Evolutionary conservation across 768 basidiomycete species (phyloP), one percentile per base, ranked within the genome.

Genomic region (Tricholoma flavovirens): DNA sequence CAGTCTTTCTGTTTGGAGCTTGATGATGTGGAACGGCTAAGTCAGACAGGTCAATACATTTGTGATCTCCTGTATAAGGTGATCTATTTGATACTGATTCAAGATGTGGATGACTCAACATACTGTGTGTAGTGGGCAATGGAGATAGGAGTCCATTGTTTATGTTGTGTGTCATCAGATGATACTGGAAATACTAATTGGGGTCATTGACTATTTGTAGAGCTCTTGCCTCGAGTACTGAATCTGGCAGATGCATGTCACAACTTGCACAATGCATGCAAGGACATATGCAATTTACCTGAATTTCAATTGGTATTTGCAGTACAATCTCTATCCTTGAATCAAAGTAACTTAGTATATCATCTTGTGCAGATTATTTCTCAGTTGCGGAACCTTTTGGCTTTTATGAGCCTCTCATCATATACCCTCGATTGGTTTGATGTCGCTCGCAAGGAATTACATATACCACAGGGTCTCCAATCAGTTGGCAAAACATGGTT

Each of bases 401-500:
- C 45, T 4, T 48, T 48, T 15, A 26, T 61, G 53, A 61, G 51
- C 46, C 54, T 54, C 40, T 64, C 59, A 4, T 56, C 55, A 15
- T 64, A 62, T 49, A 51, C 58, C 7, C 53, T 48, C 14, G 61
- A 62, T 43, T 55, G 54, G 50, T 62, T 66, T 46, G 56, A 60
- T 43, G 48, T 58, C 21, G 53, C 61, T 7, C 56, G 60, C 15
- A 55, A 59, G 29, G 46, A 60, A 12, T 14, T 63, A 36, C 49
- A 61, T 11, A 63, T 66, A 26, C n/a, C n/a, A 15, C 52, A 52
- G 38, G 65, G 65, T 19, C 58, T 66, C 17, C 56, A 59, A 42
- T 57, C 50, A 14, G 56, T 66, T 53, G 62, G 64, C 4, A 50
- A 66, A 46, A 65, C 64, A 33, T 30, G 53, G 11, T 66, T 66